Conservation (phyloP, 768 basidiomycete genomes). For the Pulveroboletus sp. region DNA sequence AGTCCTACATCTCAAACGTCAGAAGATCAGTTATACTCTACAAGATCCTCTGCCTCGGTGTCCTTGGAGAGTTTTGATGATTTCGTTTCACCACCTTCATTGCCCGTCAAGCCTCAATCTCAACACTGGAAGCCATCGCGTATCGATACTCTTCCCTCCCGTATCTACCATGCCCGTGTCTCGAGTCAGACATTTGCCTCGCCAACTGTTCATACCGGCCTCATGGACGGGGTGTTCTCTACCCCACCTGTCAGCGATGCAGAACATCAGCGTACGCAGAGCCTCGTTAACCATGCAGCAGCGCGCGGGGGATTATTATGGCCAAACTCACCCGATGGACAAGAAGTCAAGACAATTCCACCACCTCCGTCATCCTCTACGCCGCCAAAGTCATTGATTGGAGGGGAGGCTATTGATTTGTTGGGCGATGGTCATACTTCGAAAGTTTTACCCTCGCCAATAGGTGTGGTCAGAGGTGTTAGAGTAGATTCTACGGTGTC, state of each 20-base stretch:
- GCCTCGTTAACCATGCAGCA: slow-evolving; percentile 54
- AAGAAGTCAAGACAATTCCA: slow-evolving; percentile 28
- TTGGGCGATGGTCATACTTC: slow-evolving; percentile 10
- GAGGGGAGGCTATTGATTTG: slow-evolving; percentile 13
- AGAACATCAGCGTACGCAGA: slow-evolving; percentile 54
- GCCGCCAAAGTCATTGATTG: not conserved
- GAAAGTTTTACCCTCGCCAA: not conserved
- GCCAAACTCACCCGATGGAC: slow-evolving; percentile 30
- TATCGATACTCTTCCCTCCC: slow-evolving; percentile 12
- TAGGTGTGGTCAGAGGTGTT: not conserved
- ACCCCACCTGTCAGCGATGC: slow-evolving; percentile 31
- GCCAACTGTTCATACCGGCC: slow-evolving; percentile 11
- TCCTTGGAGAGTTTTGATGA: slow-evolving; percentile 47
- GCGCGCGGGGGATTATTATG: slow-evolving; percentile 38
- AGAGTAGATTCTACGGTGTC: not conserved
- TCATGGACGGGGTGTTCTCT: slow-evolving; percentile 10
- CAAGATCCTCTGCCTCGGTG: slow-evolving; percentile 19
- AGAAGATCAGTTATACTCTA: slow-evolving; percentile 17
- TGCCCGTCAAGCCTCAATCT: slow-evolving; percentile 31
- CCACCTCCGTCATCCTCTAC: slow-evolving; percentile 18
- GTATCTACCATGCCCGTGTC: slow-evolving; percentile 18
- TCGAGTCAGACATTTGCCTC: slow-evolving; percentile 12
- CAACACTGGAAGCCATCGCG: slow-evolving; percentile 3
- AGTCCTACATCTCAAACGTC: slow-evolving; percentile 23
- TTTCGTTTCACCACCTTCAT: slow-evolving; percentile 45